Evolutionary conservation across 345 rosid genomes (phyloP), one percentile per base, ranked within the genome.

Genomic region (Bruguiera parviflora): DNA sequence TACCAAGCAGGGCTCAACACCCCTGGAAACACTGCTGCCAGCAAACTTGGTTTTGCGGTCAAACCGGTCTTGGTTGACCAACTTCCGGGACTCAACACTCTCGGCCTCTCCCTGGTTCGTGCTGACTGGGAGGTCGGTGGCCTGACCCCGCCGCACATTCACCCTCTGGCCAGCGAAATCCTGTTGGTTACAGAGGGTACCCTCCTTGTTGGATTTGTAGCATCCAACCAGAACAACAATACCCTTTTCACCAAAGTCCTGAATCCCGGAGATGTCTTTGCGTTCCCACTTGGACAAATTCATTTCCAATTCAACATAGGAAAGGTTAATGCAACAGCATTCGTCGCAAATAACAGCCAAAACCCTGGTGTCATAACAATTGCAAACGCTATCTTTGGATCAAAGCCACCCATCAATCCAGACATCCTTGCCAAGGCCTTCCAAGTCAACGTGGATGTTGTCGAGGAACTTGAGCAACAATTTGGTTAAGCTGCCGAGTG

Each of bases 71-170:
- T 5, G 8, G 63, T 56, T 16, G 53, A 25, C 29, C 24, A 67
- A 67, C 27, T 56, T n/a, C 3, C 71, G 25, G 71, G 71, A 39
- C 60, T 67, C 18, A 57, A 67, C 63, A 67, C 71, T 33, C 71
- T 57, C 8, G 71, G 71, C 32, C 22, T 37, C 35, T 56, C 71
- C 33, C 3, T 35, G 4, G 37, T 3, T 37, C 63, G 71, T 8
- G 9, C 20, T n/a, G 35, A 67, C 21, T 35, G 2, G 2, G 55
- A 37, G 0, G 52, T 59, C 1, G 0, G 37, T 39, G 71, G 59
- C 24, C 33, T 67, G 0, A 8, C 7, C 53, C 71, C 53, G 1
- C 71, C 51, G 46, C 55, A 55, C 25, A 11, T 28, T 0, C 70
- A 55, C 70, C 70, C 61, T 55, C 70, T 49, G 2, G 70, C 70